Percentiles rank a stretch among this genome's conserved stretches.
Evolutionary conservation across 176 grass and related monocot species (phyloP).

Genomic region (Tillandsia leiboldiana): DNA sequence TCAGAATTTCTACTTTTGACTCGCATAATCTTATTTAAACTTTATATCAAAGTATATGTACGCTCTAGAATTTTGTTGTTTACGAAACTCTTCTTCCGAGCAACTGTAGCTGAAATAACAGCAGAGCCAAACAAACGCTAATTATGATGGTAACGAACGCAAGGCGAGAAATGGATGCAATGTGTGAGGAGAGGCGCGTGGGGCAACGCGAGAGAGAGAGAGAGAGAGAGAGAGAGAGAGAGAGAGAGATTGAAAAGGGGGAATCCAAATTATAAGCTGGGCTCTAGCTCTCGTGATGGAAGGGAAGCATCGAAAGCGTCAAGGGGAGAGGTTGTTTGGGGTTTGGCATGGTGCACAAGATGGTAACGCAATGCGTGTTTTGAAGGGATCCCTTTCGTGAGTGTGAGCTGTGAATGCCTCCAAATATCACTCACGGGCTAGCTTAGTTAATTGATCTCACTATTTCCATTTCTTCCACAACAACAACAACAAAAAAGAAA

Average conservation of each 20-base stretch:
- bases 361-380: constrained; percentile 5
- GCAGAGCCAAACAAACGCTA: no score
- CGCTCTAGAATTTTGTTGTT: no score
- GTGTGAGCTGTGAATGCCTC: constrained; percentile 9
- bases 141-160: no score
- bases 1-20: no score
- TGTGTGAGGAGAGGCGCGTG: not conserved
- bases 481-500: no score
- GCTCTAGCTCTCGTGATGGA: not conserved
- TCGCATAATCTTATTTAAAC: no score
- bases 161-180: no score
- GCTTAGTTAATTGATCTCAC: not conserved
- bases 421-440: constrained; percentile 6
- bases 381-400: not conserved
- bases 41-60: no score
- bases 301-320: constrained; percentile 4
- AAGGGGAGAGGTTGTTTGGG: constrained; percentile 1
- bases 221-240: not conserved
- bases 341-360: not conserved
- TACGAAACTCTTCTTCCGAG: no score
- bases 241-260: not conserved
- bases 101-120: no score
- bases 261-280: not conserved
- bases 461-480: not conserved
- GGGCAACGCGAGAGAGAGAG: not conserved